Evolutionary conservation across 768 basidiomycete species (phyloP).

Genomic region (Kondoa malvinella): DNA sequence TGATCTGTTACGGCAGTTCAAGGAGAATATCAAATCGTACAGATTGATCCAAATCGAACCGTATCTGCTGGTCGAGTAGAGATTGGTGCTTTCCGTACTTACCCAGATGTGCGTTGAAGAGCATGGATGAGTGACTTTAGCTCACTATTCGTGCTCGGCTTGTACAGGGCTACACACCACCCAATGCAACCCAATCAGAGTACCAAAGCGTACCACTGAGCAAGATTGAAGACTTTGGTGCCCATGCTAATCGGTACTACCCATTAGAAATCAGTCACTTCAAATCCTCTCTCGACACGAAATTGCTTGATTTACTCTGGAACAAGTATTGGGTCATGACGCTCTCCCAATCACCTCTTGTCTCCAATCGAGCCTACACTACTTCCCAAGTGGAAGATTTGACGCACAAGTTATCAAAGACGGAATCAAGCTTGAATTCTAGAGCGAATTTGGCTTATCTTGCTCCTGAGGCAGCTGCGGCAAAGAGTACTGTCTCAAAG

Average conservation of each 20-base stretch:
- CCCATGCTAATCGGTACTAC: conserved; percentile 93
- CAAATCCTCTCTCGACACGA: conserved; percentile 73
- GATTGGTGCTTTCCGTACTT: conserved; percentile 96
- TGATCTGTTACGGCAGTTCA: conserved; percentile 5
- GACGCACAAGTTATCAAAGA: conserved; percentile 55
- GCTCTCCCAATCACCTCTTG: conserved; percentile 74
- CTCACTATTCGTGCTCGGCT: not conserved
- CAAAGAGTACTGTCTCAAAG: conserved; percentile 33
- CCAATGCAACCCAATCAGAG: conserved; percentile 48
- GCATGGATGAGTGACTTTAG: not conserved
- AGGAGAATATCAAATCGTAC: no score
- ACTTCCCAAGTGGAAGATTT: conserved; percentile 79
- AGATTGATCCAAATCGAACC: conserved; percentile 97
- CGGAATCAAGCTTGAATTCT: conserved; percentile 23
- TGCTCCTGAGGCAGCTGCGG: conserved; percentile 34
- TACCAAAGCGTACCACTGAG: conserved; percentile 90
- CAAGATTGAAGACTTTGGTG: conserved; percentile 99
- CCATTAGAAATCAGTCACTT: conserved; percentile 85
- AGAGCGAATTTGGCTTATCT: conserved; percentile 37
- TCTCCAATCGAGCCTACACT: conserved; percentile 84
- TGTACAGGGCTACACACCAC: conserved; percentile 59
- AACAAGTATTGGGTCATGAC: conserved; percentile 99
- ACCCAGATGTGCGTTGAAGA: conserved; percentile 46
- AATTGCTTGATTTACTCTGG: conserved; percentile 79
- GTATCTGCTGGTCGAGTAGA: conserved; percentile 97